Percentiles rank a stretch among this genome's conserved stretches.
phyloP scores from a whole-genome alignment of 345 rosid species.

The Gossypium herbaceum region DNA sequence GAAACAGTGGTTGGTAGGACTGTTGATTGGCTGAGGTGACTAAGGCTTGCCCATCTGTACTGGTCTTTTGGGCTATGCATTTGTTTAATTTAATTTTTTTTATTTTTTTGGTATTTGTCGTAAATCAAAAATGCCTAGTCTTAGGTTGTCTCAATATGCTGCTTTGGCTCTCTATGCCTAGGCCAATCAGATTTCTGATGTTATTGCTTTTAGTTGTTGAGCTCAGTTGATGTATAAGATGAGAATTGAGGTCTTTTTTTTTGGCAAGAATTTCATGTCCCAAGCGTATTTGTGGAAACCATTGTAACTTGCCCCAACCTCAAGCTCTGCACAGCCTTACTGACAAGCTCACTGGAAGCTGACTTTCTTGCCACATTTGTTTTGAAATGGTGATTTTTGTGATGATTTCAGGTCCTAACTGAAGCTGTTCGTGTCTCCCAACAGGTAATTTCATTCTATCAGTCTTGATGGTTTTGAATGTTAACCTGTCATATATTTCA shows the following conservation, averaged over 20 bases:
- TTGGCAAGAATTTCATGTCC: not conserved
- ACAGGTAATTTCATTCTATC: constrained; percentile 44
- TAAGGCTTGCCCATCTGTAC: not conserved
- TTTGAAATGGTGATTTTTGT: constrained; percentile 16
- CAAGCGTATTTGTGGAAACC: not conserved
- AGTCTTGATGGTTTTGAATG: not conserved
- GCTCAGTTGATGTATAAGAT: not conserved
- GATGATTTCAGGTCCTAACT: constrained; percentile 65
- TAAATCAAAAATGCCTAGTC: constrained; percentile 5
- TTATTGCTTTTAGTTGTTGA: not conserved
- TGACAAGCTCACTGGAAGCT: not conserved
- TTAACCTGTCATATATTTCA: not conserved
- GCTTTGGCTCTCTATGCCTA: not conserved
- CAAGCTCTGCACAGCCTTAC: not conserved
- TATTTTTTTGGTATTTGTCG: not conserved
- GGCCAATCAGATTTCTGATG: not conserved
- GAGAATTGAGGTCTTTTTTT: constrained; percentile 5
- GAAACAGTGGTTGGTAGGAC: not conserved
- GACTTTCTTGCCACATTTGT: constrained; percentile 8
- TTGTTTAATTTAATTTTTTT: not conserved
- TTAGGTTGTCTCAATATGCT: not conserved
- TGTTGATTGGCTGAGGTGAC: not conserved
- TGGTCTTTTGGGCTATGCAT: not conserved
- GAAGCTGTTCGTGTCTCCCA: constrained; percentile 90
- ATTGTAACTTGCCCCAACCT: not conserved